Evolutionary conservation across 352 stramenopile genomes (phyloP).

Genomic region (Pythium monospermum): DNA sequence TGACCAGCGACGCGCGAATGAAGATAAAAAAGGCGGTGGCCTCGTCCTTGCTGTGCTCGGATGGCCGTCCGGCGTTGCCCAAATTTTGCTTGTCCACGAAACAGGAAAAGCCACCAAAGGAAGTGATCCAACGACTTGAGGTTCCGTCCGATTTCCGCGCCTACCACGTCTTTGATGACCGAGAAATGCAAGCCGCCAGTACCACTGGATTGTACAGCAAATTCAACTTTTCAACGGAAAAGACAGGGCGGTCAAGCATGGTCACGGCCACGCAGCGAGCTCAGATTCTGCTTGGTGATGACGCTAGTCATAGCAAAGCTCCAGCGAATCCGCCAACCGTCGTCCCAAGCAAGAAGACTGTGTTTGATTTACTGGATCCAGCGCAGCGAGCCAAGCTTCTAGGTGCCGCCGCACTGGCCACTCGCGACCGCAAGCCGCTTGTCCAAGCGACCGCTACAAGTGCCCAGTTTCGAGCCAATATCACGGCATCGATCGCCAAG

Average conservation of each 20-base stretch:
- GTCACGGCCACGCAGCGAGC: slow-evolving; percentile 55
- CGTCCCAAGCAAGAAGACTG: slow-evolving; percentile 26
- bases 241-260: slow-evolving; percentile 22
- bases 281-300: slow-evolving; percentile 22
- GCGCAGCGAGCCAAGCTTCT: slow-evolving; percentile 46
- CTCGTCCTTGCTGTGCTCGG: slow-evolving; percentile 33
- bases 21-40: slow-evolving; percentile 21
- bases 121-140: slow-evolving; percentile 31
- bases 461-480: slow-evolving; percentile 63
- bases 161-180: slow-evolving; percentile 41
- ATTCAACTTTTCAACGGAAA: slow-evolving; percentile 49
- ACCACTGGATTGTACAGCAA: slow-evolving; percentile 45
- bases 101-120: slow-evolving; percentile 41
- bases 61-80: slow-evolving; percentile 49
- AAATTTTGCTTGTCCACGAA: slow-evolving; percentile 44
- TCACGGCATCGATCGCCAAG: slow-evolving; percentile 78
- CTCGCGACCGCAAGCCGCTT: slow-evolving; percentile 35
- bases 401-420: slow-evolving; percentile 19
- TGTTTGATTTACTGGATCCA: slow-evolving; percentile 55
- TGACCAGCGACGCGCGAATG: slow-evolving; percentile 22
- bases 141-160: slow-evolving; percentile 51
- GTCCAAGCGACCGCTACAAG: slow-evolving; percentile 22
- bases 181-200: slow-evolving; percentile 18
- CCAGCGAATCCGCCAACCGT: neutral
- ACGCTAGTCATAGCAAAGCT: neutral